Evolutionary conservation across 1,284 basidiomycete genomes (phyloP).

Genomic region (Rhizoctonia solani): DNA sequence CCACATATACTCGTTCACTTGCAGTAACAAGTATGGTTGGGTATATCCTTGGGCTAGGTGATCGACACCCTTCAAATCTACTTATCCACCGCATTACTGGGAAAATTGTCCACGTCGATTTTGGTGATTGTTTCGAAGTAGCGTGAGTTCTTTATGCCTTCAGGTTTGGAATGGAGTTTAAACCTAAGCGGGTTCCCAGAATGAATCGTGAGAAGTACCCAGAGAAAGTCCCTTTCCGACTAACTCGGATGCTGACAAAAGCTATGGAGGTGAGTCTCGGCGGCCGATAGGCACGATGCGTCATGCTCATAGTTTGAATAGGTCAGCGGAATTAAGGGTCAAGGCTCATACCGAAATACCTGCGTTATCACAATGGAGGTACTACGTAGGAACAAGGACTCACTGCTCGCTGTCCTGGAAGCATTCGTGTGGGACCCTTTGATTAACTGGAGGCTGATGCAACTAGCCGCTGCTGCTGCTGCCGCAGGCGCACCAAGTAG

Average conservation of each 20-base stretch:
- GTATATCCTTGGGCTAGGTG: constrained; percentile 97
- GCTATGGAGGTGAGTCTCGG: constrained; percentile 89
- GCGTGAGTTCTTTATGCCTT: constrained; percentile 49
- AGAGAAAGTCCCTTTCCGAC: constrained; percentile 97
- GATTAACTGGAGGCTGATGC: constrained; percentile 86
- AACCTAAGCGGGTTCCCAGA: background rate
- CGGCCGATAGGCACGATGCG: background rate
- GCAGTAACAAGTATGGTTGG: constrained; percentile 97
- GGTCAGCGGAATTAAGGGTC: constrained; percentile 96
- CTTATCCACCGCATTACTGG: constrained; percentile 91
- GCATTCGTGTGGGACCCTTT: constrained; percentile 91
- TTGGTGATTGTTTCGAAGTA: constrained; percentile 93
- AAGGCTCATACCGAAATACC: constrained; percentile 93
- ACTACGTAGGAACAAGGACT: constrained; percentile 95
- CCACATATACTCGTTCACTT: constrained; percentile 93
- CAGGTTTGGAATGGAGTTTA: background rate
- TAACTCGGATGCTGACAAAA: constrained; percentile 98
- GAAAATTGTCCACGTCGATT: constrained; percentile 97
- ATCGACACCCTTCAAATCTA: constrained; percentile 96
- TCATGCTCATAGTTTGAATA: constrained; percentile 43
- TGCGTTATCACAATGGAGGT: constrained; percentile 99
- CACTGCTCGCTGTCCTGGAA: constrained; percentile 95
- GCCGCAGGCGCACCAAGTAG: background rate
- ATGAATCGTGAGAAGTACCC: constrained; percentile 99
- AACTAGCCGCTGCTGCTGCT: constrained; percentile 53